Base-by-base conservation (phyloP, 768 basidiomycete species). In the Leccinum sublutescens region DNA sequence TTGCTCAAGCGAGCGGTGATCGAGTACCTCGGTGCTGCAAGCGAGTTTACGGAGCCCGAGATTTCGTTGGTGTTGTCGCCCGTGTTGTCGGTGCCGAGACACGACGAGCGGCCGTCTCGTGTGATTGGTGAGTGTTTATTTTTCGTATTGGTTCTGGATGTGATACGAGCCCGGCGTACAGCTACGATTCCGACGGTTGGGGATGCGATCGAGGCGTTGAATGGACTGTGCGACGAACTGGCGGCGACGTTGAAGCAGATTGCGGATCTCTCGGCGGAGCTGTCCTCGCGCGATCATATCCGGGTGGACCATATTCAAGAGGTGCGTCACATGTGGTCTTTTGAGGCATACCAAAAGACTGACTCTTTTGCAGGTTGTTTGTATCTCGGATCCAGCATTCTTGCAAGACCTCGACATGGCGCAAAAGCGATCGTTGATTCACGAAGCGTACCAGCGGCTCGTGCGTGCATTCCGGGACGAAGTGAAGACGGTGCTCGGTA, bases 11-110 rank as follows among this genome's bases (percentile, higher is more conserved):
- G 86, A 66, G 80, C 82, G 23, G 68, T 91, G 27, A 77, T 88
- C 56, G 76, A 80, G 15, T 93, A 93, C 66, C 76, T 91, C 11
- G 89, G 89, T 8, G 76, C 82, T 3, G 82, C 88, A 2, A 88
- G 88, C 69, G 84, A 89, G 63, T 90, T 88, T 62, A 88, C 86
- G 82, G 89, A 92, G 65, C 83, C 86, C 15, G 88, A 89, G 59
- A 87, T 93, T 33, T 84, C 82, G 1, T 75, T 89, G 14, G 80
- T 91, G 8, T 73, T 93, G 4, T 89, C 89, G 0, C 87, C 91
- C 0, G 77, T 88, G 2, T 80, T 84, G 33, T 81, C 81, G 8
- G 78, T 78, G 4, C 80, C 85, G 4, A 78, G 82, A 58, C 79
- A 81, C 6, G 84, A 86, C 45, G 87, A 91, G 49, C 78, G 80